Percentiles rank a stretch among this genome's conserved stretches.
phyloP scores from a whole-genome alignment of 1,284 basidiomycete species.

The Ustilago esculenta region DNA sequence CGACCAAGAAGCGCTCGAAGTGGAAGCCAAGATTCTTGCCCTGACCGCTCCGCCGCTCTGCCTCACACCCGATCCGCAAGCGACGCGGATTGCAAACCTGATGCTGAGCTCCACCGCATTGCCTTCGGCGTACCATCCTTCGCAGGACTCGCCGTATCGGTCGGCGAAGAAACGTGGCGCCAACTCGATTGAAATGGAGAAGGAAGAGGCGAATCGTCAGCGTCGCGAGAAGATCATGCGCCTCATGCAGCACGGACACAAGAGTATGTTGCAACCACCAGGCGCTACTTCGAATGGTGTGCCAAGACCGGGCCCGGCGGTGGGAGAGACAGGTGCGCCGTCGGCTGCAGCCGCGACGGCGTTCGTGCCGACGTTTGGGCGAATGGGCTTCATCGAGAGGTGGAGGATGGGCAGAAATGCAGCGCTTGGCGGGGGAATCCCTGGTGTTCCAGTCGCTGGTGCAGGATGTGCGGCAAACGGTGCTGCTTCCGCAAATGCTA shows the following conservation, averaged over 20 bases:
- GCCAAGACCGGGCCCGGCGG: constrained; percentile 2
- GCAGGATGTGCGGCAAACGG: constrained; percentile 15
- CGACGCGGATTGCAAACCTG: constrained; percentile 60
- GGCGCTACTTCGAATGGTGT: constrained; percentile 1
- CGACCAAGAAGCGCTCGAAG: constrained; percentile 61
- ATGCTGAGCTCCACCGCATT: constrained; percentile 61
- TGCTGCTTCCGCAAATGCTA: constrained; percentile 14
- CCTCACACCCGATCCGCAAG: constrained; percentile 60
- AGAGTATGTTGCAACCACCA: constrained; percentile 3
- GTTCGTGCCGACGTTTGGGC: constrained; percentile 53
- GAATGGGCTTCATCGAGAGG: constrained; percentile 57
- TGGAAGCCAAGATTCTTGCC: constrained; percentile 59
- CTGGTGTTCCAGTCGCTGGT: constrained; percentile 5
- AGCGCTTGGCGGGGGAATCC: constrained; percentile 13
- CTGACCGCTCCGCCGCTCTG: constrained; percentile 63
- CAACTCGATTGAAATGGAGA: constrained; percentile 60
- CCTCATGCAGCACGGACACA: constrained; percentile 59
- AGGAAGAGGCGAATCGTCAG: constrained; percentile 46
- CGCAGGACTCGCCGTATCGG: constrained; percentile 35
- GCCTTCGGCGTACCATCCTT: constrained; percentile 42
- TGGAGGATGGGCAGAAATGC: constrained; percentile 59
- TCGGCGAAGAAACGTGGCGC: constrained; percentile 44
- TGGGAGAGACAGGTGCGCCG: background rate
- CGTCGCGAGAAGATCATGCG: constrained; percentile 61
- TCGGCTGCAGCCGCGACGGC: constrained; percentile 19